Conservation (phyloP, 768 basidiomycete genomes). For the Boletus sp. region DNA sequence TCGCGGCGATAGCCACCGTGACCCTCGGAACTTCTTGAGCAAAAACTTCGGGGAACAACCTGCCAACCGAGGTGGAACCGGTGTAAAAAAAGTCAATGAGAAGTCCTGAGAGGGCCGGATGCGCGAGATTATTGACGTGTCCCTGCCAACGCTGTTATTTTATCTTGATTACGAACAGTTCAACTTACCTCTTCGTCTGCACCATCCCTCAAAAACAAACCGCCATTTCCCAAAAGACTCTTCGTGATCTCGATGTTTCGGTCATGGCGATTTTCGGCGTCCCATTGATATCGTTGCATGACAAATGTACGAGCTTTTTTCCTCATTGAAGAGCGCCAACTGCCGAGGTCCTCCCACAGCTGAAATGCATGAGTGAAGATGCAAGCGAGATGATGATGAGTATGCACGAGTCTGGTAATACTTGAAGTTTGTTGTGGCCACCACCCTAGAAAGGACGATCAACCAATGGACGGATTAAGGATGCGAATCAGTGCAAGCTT, state of each 20-base stretch:
- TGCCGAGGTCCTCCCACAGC: slow-evolving; percentile 1
- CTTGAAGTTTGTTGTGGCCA: not conserved
- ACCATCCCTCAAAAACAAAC: not conserved
- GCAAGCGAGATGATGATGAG: not conserved
- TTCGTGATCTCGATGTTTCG: not conserved
- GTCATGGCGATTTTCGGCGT: not conserved
- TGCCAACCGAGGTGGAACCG: too few relatives aligned
- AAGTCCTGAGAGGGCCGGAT: too few relatives aligned
- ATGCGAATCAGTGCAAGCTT: not conserved
- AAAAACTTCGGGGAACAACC: too few relatives aligned
- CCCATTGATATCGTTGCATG: not conserved
- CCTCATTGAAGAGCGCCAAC: not conserved
- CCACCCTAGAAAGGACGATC: not conserved
- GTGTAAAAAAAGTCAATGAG: too few relatives aligned
- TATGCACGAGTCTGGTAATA: not conserved
- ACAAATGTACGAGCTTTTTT: not conserved
- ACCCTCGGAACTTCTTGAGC: too few relatives aligned
- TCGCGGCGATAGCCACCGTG: too few relatives aligned
- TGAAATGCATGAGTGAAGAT: not conserved
- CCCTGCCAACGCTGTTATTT: too few relatives aligned
- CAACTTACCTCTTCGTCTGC: not conserved
- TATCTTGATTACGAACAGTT: not conserved
- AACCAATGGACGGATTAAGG: not conserved
- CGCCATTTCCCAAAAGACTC: not conserved
- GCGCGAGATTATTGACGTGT: too few relatives aligned